These are phyloP conservation scores for Cladobotryum mycophilum DNA, from an alignment of 2,329 filamentous ascomycete genomes.

Conservation along the genomic window DNA sequence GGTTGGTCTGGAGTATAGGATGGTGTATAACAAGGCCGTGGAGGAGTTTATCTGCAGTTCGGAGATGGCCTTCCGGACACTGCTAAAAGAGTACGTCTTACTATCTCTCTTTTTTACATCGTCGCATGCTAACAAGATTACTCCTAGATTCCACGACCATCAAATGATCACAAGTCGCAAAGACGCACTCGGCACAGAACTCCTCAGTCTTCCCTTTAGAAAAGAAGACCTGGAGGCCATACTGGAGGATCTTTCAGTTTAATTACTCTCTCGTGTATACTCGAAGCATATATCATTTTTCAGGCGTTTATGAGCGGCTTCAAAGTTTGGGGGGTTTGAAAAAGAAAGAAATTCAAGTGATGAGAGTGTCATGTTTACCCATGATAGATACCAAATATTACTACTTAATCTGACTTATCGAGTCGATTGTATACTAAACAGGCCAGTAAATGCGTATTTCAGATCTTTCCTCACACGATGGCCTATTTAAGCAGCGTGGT, in stretches of 20 bases:
- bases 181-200: slow-evolving; percentile 77
- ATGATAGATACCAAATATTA: too few species aligned
- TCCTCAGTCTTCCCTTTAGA: slow-evolving; percentile 77
- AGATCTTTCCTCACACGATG: too few species aligned
- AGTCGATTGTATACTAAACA: too few species aligned
- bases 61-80: slow-evolving; percentile 88
- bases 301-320: background rate
- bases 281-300: background rate
- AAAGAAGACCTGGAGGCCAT: slow-evolving; percentile 85
- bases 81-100: slow-evolving; percentile 74
- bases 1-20: slow-evolving; percentile 78
- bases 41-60: slow-evolving; percentile 97
- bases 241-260: slow-evolving; percentile 60
- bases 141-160: slow-evolving; percentile 78
- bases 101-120: background rate
- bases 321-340: background rate
- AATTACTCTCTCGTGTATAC: background rate
- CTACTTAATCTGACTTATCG: too few species aligned
- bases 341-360: background rate
- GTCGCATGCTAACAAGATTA: slow-evolving; percentile 20
- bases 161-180: slow-evolving; percentile 91
- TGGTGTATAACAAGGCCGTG: slow-evolving; percentile 89
- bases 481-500: too few species aligned
- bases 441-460: too few species aligned
- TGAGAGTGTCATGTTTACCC: too few species aligned